These are phyloP conservation scores for Hygrophorus russula DNA, from an alignment of 768 basidiomycete species.

Conservation along the genomic window DNA sequence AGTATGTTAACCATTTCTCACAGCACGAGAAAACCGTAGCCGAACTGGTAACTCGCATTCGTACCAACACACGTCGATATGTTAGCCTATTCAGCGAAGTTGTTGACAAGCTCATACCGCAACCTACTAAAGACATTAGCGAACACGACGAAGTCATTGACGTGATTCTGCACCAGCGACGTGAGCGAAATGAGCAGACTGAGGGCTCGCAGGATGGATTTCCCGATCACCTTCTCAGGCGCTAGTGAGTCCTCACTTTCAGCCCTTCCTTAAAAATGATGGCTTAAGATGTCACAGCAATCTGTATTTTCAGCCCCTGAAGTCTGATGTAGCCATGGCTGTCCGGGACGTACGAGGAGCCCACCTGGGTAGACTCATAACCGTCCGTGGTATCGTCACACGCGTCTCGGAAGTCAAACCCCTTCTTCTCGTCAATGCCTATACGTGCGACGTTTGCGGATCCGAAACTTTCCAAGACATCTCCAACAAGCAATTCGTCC, in stretches of 20 bases:
- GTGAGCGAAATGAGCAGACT: slow-evolving; percentile 76
- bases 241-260: slow-evolving; percentile 65
- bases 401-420: slow-evolving; percentile 99
- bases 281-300: slow-evolving; percentile 41
- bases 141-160: slow-evolving; percentile 94
- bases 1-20: slow-evolving; percentile 7
- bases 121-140: slow-evolving; percentile 81
- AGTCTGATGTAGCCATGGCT: slow-evolving; percentile 66
- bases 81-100: slow-evolving; percentile 81
- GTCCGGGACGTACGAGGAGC: slow-evolving; percentile 83
- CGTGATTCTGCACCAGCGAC: slow-evolving; percentile 88
- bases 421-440: slow-evolving; percentile 92
- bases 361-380: slow-evolving; percentile 88
- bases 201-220: slow-evolving; percentile 71
- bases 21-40: slow-evolving; percentile 61
- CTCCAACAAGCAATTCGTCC: slow-evolving; percentile 80
- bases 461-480: slow-evolving; percentile 99
- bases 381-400: slow-evolving; percentile 94
- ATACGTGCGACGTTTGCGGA: slow-evolving; percentile 96
- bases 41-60: slow-evolving; percentile 74
- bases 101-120: slow-evolving; percentile 82
- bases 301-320: slow-evolving; percentile 85
- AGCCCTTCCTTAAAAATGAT: slow-evolving; percentile 7
- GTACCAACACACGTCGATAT: slow-evolving; percentile 83
- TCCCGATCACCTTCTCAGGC: slow-evolving; percentile 81